phyloP scores from a whole-genome alignment of 371 early-diverging fungal genomes.

The Blyttiomyces sp. region DNA sequence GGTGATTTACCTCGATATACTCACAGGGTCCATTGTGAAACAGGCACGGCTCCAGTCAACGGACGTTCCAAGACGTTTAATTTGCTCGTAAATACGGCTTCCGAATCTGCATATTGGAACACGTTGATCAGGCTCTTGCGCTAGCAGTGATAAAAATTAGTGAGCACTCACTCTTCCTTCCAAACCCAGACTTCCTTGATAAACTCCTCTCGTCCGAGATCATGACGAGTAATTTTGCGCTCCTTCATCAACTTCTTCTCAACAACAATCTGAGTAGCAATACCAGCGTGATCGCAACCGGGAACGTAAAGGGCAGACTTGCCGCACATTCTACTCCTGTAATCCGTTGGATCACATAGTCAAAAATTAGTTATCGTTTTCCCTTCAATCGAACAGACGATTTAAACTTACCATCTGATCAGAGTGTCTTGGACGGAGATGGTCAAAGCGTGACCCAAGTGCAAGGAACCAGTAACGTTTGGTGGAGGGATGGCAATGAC shows the following conservation, averaged over 20 bases:
- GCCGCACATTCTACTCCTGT: conserved; percentile 95
- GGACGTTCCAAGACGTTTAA: conserved; percentile 91
- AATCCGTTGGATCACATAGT: not conserved
- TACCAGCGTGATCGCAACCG: conserved; percentile 99
- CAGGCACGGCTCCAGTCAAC: conserved; percentile 91
- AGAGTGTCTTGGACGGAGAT: conserved; percentile 96
- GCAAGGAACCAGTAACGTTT: conserved; percentile 98
- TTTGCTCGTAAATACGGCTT: conserved; percentile 83
- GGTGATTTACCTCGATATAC: not conserved
- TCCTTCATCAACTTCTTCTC: conserved; percentile 93
- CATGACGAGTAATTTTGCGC: conserved; percentile 80
- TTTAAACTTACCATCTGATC: conserved; percentile 88
- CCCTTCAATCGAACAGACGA: too few species aligned
- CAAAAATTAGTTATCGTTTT: not conserved
- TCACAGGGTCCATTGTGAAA: conserved; percentile 95
- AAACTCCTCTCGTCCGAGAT: conserved; percentile 92
- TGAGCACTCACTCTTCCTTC: conserved; percentile 76
- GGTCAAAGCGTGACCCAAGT: conserved; percentile 98
- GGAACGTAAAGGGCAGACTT: conserved; percentile 94
- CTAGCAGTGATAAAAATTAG: not conserved
- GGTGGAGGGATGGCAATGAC: conserved; percentile 98
- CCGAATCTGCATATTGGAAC: conserved; percentile 48
- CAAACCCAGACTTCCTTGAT: conserved; percentile 93
- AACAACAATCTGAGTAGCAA: conserved; percentile 98
- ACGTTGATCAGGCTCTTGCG: not conserved